These are phyloP conservation scores for Sporothrix pallida DNA, from an alignment of 2,329 filamentous ascomycete species.

Conservation along the genomic window DNA sequence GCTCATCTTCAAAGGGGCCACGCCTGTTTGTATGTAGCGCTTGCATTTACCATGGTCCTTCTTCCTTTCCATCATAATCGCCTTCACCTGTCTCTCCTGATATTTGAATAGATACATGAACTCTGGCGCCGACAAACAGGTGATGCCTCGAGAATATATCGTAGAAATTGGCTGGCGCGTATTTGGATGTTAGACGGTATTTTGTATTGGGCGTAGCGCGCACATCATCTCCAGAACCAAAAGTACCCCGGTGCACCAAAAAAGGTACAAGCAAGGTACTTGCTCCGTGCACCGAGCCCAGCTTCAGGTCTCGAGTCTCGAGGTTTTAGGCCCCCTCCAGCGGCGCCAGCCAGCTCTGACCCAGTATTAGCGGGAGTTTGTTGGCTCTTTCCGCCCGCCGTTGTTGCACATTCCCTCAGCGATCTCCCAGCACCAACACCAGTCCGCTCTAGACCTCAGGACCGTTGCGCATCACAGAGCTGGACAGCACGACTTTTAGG, in stretches of 20 bases:
- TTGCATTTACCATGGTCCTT: too few relatives aligned
- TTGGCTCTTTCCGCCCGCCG: constrained; percentile 27
- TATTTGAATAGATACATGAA: too few relatives aligned
- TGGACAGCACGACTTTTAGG: background rate
- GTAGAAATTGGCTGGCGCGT: too few relatives aligned
- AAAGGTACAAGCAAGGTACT: background rate
- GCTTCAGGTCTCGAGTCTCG: constrained; percentile 21
- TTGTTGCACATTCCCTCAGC: background rate
- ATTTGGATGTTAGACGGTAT: background rate
- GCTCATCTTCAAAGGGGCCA: too few relatives aligned
- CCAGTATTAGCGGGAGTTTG: constrained; percentile 3
- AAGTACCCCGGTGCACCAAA: constrained; percentile 8
- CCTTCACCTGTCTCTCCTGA: too few relatives aligned
- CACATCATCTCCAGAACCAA: background rate
- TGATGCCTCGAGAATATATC: too few relatives aligned
- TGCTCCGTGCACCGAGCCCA: constrained; percentile 14
- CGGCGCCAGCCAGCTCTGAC: constrained; percentile 23
- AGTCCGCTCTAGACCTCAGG: constrained; percentile 16
- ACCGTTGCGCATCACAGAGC: constrained; percentile 22
- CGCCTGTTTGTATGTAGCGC: too few relatives aligned
- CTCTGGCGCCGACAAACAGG: too few relatives aligned
- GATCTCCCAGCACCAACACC: constrained; percentile 13
- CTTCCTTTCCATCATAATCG: too few relatives aligned
- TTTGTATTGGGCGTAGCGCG: background rate
- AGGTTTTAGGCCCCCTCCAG: background rate